Percentiles rank a stretch among this genome's conserved stretches.
phyloP scores from a whole-genome alignment of 805 yeast genomes.

The Starmera quercuum region DNA sequence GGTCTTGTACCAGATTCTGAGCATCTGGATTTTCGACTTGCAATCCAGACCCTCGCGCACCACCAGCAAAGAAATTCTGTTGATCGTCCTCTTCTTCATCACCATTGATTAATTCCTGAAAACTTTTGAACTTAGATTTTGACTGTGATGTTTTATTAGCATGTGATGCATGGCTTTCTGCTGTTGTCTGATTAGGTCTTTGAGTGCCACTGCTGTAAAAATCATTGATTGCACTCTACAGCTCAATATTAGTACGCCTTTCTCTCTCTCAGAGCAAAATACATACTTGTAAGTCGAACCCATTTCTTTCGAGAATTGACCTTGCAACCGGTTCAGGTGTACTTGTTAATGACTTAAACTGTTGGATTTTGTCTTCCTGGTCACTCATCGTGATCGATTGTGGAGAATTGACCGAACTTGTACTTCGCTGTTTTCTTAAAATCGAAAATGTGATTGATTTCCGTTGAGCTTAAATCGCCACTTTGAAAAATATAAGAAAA shows the following conservation, averaged over 20 bases:
- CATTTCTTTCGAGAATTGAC: slow-evolving; percentile 15
- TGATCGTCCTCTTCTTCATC: slow-evolving; percentile 46
- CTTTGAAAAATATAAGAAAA: no score
- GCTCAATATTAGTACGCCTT: no score
- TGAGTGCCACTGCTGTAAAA: slow-evolving; percentile 20
- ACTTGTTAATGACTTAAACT: not conserved
- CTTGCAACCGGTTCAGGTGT: slow-evolving; percentile 14
- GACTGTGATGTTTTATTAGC: slow-evolving; percentile 5
- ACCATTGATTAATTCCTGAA: slow-evolving; percentile 28
- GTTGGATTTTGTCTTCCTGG: not conserved
- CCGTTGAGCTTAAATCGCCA: no score
- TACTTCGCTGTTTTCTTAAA: no score
- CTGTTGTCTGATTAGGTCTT: not conserved
- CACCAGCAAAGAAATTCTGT: slow-evolving; percentile 58
- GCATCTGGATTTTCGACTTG: slow-evolving; percentile 64
- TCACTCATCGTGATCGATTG: not conserved
- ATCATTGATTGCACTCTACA: slow-evolving; percentile 28
- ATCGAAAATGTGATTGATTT: no score
- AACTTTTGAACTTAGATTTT: slow-evolving; percentile 29
- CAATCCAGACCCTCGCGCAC: slow-evolving; percentile 66
- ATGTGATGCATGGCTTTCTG: not conserved
- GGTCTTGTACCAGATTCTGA: slow-evolving; percentile 40
- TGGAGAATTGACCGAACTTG: no score
- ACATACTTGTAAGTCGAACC: slow-evolving; percentile 21
- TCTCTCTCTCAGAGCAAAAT: no score